Base-by-base conservation (phyloP, 495 filamentous ascomycete genomes). In the Penicillium alfredii region DNA sequence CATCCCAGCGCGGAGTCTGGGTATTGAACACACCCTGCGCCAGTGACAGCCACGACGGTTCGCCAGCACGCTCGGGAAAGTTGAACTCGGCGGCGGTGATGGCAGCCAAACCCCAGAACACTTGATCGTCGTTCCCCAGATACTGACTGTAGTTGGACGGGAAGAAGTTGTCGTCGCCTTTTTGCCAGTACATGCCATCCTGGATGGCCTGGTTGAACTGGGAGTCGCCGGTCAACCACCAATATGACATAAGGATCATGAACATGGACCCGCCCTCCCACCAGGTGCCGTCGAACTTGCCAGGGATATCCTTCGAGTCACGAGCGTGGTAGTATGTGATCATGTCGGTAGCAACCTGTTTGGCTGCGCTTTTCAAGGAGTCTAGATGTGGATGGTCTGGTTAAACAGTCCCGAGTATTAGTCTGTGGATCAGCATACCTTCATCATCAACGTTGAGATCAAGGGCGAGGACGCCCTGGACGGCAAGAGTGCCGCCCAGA, bases 241-340 rank as follows among this genome's bases (percentile, higher is more conserved):
- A 88, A 55, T 89, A 90, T 45, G 88, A 81, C 30, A 89, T 76
- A 58, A 84, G 55, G 1, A 72, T 69, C 50, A 82, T 81, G 70
- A 81, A 88, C 63, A 86, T 77, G 31, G 79, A 80, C 33, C 82
- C 83, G 33, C 71, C 76, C 57, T 86, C 79, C 82, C 82, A 88
- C 83, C 83, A 88, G 33, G 73, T 77, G 28, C 67, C 72, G 14
- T 60, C 73, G 8, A 88, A 65, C 28, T 86, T 74, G 18, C 84
- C 84, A 9, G 77, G 76, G 4, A 75, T 75, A 16, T 75, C 68
- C 16, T 78, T 80, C 0, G 73, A 60, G 30, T 72, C 51, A 42
- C 81, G 76, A 35, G 76, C 75, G 25, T 79, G 61, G 53, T 88
- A 87, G 55, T 76, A 78, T 24, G 59, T 60, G 59, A 87, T 68